Evolutionary conservation across 129 eudicot genomes (phyloP).

Genomic region (Centella asiatica): DNA sequence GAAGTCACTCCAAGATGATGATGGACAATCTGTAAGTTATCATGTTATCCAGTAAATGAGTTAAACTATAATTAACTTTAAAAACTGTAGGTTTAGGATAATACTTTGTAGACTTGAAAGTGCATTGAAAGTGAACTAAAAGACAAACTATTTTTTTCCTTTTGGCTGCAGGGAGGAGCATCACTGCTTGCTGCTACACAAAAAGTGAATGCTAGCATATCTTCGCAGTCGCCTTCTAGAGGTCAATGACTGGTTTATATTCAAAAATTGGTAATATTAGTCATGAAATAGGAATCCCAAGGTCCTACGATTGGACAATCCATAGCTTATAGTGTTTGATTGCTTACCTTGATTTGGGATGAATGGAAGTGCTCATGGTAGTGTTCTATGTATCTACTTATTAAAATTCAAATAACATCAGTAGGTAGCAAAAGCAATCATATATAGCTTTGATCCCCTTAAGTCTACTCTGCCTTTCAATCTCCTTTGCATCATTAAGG

Average conservation of each 20-base stretch:
- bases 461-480: no score
- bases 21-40: conserved; percentile 51
- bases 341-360: not conserved
- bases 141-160: not conserved
- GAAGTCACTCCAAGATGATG: conserved; percentile 90
- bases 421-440: no score
- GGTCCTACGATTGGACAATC: not conserved
- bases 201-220: conserved; percentile 31
- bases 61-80: not conserved
- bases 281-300: not conserved
- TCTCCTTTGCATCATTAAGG: no score
- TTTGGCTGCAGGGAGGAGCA: conserved; percentile 35
- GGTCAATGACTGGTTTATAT: conserved; percentile 24
- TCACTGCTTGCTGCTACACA: conserved; percentile 23
- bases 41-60: not conserved
- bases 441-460: no score
- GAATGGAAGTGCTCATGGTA: no score
- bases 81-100: not conserved
- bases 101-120: not conserved
- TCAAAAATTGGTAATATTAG: not conserved
- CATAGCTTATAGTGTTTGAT: no score
- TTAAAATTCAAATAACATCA: no score
- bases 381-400: no score
- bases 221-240: conserved; percentile 30
- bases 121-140: not conserved